Conservation (phyloP, 495 filamentous ascomycete genomes). For the Penicillium waksmanii region DNA sequence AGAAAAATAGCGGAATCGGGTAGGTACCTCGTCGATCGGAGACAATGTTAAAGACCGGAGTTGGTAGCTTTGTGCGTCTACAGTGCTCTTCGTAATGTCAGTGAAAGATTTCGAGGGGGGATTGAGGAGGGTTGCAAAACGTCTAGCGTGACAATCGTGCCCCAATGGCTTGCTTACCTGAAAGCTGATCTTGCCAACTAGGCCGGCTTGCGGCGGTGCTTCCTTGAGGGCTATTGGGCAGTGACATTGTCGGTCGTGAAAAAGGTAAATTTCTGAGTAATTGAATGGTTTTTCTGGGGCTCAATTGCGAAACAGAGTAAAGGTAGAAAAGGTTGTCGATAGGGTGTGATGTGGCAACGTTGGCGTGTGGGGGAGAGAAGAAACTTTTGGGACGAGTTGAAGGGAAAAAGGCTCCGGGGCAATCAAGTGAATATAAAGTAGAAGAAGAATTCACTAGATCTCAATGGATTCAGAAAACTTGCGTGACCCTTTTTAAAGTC, state of each 20-base stretch:
- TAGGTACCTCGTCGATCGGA: slow-evolving; percentile 78
- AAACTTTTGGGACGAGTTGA: slow-evolving; percentile 10
- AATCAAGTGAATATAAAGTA: slow-evolving; percentile 17
- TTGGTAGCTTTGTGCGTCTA: slow-evolving; percentile 51
- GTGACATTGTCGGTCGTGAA: slow-evolving; percentile 34
- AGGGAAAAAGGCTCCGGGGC: slow-evolving; percentile 14
- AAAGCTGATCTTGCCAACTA: slow-evolving; percentile 57
- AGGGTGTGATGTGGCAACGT: slow-evolving; percentile 4
- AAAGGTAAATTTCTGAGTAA: slow-evolving; percentile 1
- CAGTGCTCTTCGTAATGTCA: slow-evolving; percentile 58
- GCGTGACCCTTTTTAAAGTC: slow-evolving; percentile 28
- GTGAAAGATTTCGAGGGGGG: neutral
- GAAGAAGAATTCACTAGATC: slow-evolving; percentile 18
- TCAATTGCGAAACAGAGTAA: slow-evolving; percentile 7
- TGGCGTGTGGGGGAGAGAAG: slow-evolving; percentile 15
- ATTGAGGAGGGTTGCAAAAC: neutral
- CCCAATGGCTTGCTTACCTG: slow-evolving; percentile 43
- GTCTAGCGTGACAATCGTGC: neutral
- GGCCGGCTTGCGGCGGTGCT: slow-evolving; percentile 19
- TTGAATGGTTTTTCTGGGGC: neutral
- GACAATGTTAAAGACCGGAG: slow-evolving; percentile 70
- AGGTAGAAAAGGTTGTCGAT: neutral
- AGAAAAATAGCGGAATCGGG: slow-evolving; percentile 13
- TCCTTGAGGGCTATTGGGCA: slow-evolving; percentile 30
- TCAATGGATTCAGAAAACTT: slow-evolving; percentile 31